Evolutionary conservation across 2,329 filamentous ascomycete genomes (phyloP).

Genomic region (Phoma sp.): DNA sequence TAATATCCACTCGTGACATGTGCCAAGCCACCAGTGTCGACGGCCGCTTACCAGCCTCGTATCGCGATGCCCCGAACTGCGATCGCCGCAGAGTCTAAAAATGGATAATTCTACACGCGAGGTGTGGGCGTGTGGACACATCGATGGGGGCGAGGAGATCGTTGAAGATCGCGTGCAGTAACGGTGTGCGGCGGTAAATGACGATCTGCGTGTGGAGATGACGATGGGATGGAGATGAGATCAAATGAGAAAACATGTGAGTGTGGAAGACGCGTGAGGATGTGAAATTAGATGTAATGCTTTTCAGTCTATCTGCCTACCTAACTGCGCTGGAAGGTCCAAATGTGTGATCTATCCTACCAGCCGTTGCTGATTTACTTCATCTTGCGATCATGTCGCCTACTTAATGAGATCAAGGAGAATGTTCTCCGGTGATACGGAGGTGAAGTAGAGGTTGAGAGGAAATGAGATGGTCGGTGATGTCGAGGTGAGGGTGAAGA

Average conservation of each 20-base stretch:
- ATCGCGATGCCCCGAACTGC: not conserved
- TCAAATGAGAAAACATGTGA: not conserved
- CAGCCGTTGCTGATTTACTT: conserved; percentile 1
- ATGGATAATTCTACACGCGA: no score
- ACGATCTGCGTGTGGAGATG: not conserved
- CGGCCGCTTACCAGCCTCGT: not conserved
- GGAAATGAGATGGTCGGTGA: not conserved
- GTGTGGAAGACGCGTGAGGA: no score
- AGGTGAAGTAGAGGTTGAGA: not conserved
- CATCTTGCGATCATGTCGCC: not conserved
- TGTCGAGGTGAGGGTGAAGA: not conserved
- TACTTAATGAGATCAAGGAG: no score
- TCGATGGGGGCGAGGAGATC: not conserved
- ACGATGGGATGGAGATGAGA: not conserved
- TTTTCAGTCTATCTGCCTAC: conserved; percentile 8
- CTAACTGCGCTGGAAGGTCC: conserved; percentile 6
- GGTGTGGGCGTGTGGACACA: no score
- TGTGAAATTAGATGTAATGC: not conserved
- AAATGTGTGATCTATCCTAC: not conserved
- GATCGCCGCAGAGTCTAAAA: conserved; percentile 3
- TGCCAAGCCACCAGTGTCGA: conserved; percentile 6
- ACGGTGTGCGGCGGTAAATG: not conserved
- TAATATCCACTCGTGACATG: conserved; percentile 1
- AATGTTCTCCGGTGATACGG: no score
- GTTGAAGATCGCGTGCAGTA: not conserved